Base-by-base conservation (phyloP, 192 early-diverging fungal genomes). In the Cetraspora pellucida region DNA sequence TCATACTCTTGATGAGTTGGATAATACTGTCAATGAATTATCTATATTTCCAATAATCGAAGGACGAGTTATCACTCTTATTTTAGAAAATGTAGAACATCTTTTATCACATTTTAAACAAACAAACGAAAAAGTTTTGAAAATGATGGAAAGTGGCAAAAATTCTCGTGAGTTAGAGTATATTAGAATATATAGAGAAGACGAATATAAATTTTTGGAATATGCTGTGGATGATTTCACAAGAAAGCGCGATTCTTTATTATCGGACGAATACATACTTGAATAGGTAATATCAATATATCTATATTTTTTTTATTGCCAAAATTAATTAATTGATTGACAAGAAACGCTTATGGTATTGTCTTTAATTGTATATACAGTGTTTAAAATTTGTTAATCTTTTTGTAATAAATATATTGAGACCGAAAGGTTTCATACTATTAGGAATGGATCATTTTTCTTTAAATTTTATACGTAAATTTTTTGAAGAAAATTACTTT, bases 181-280 rank as follows among this genome's bases (percentile, higher is more conserved):
- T 60, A 45, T 74, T 27, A 74, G 21, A 60, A 74, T 74, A 19
- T 74, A 74, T 74, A 27, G 72, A 27, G 72, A 74, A 27, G 72
- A 74, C 25, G 72, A 74, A 57, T 37, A 61, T 46, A 52, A 37
- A 46, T 74, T 74, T 60, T 60, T 74, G 58, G 57, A 60, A 46
- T 74, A 25, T 27, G 72, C 72, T 25, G 57, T 74, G 16, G 55
- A 74, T 45, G 72, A 74, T 45, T 74, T 74, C 27, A 74, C 72
- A 2, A 74, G 72, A 44, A 74, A 74, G 14, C 72, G 72, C 21
- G 72, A 74, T 11, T 21, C 57, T 60, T 60, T 74, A 23, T 60
- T 59, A 57, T 3, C 13, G 19, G 54, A 74, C 23, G 72, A 74
- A 46, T 37, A 37, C 5, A 37, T 37, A 1, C 1, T 37, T 1